Evolutionary conservation across 495 filamentous ascomycete species (phyloP).

Genomic region (Tuber microsphaerosporum): DNA sequence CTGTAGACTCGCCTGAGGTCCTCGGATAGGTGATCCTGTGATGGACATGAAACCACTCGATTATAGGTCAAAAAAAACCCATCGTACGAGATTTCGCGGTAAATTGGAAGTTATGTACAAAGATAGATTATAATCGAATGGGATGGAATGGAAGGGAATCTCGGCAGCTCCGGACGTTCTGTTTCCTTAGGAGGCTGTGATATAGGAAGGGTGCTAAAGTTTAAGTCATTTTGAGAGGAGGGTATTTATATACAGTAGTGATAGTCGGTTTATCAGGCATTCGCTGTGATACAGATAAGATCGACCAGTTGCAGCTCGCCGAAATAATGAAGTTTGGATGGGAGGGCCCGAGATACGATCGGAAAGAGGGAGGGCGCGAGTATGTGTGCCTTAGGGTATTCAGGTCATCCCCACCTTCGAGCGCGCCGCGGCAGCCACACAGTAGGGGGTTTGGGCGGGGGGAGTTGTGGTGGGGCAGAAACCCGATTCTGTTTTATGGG

Average conservation of each 20-base stretch:
- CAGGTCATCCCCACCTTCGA: neutral
- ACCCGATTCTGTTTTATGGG: neutral
- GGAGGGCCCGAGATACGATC: neutral
- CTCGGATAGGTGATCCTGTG: neutral
- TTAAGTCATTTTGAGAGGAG: neutral
- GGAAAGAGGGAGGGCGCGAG: neutral
- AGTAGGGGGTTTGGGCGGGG: neutral
- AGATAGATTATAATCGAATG: neutral
- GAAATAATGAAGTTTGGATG: neutral
- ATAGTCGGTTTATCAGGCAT: neutral
- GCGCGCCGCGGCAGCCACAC: neutral
- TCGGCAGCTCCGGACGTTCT: neutral
- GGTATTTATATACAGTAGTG: neutral
- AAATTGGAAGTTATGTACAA: neutral
- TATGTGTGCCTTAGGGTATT: neutral
- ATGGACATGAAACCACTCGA: neutral
- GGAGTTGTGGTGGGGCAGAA: neutral
- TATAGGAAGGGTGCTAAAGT: neutral
- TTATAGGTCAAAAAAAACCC: neutral
- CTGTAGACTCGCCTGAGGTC: neutral
- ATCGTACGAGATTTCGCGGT: neutral
- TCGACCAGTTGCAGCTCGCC: neutral
- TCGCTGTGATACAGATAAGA: neutral
- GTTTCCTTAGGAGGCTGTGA: neutral
- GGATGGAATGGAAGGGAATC: neutral